Percentiles rank a stretch among this genome's conserved stretches.
Conservation (phyloP, 2,329 filamentous ascomycete species). For the Microdochium trichocladiopsis region DNA sequence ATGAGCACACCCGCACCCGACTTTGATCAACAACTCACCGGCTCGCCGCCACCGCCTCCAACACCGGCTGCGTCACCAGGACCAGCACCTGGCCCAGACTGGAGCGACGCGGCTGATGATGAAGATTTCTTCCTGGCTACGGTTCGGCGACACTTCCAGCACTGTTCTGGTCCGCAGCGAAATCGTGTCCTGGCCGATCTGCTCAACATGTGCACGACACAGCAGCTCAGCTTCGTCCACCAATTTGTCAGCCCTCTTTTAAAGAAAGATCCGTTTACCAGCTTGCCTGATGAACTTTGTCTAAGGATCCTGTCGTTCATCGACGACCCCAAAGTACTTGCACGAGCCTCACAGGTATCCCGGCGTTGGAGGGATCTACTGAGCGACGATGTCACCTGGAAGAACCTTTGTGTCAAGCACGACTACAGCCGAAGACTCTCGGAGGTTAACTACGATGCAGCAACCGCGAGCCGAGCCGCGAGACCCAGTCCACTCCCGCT, state of each 20-base stretch:
- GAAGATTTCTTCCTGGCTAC: constrained; percentile 79
- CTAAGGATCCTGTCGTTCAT: constrained; percentile 90
- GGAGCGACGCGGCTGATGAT: constrained; percentile 70
- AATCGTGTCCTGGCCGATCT: constrained; percentile 81
- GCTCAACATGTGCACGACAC: constrained; percentile 89
- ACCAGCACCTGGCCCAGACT: constrained; percentile 57
- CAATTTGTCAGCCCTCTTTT: constrained; percentile 90
- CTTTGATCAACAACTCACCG: constrained; percentile 53
- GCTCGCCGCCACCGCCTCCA: constrained; percentile 56
- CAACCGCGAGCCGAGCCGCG: constrained; percentile 20
- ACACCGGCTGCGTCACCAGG: constrained; percentile 61
- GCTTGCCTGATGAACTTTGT: constrained; percentile 87
- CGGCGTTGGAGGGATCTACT: constrained; percentile 87
- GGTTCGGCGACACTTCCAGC: constrained; percentile 72
- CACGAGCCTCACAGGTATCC: constrained; percentile 92
- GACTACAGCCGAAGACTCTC: constrained; percentile 65
- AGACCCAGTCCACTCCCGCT: constrained; percentile 22
- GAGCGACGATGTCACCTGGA: constrained; percentile 97
- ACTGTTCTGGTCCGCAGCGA: constrained; percentile 67
- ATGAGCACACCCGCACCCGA: constrained; percentile 59
- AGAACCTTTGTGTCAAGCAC: constrained; percentile 92
- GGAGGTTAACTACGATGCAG: constrained; percentile 33
- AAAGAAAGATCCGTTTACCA: constrained; percentile 93
- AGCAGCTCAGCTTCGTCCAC: constrained; percentile 91
- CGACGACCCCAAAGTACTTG: constrained; percentile 90